A percentile compares a stretch with the other conserved stretches of the same genome.
phyloP scores from a whole-genome alignment of 331 rosid genomes.

The Rhamnella rubrinervis region DNA sequence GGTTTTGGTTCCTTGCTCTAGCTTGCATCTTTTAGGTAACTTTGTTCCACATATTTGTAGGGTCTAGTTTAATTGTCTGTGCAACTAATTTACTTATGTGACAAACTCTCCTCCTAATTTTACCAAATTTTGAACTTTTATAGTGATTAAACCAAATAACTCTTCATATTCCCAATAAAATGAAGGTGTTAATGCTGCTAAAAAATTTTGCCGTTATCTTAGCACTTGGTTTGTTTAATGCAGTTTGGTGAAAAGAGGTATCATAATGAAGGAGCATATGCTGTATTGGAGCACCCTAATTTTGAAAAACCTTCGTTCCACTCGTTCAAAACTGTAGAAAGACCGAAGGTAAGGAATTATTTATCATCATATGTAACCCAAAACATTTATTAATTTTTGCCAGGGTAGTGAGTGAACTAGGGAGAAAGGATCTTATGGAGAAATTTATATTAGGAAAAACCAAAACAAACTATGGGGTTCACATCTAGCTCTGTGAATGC shows the following conservation, averaged over 20 bases:
- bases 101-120: not conserved
- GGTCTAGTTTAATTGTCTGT: not conserved
- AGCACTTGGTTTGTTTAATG: slow-evolving; percentile 26
- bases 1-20: slow-evolving; percentile 44
- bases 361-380: slow-evolving; percentile 13
- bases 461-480: not conserved
- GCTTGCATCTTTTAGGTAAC: slow-evolving; percentile 1
- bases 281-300: slow-evolving; percentile 62
- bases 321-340: slow-evolving; percentile 64
- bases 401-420: slow-evolving; percentile 12
- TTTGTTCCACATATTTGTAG: slow-evolving; percentile 13
- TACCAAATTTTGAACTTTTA: not conserved
- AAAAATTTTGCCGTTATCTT: too few species aligned
- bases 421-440: slow-evolving; percentile 5
- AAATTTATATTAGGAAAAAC: slow-evolving; percentile 10
- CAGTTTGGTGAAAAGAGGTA: slow-evolving; percentile 68
- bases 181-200: too few species aligned
- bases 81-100: not conserved
- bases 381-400: slow-evolving; percentile 4
- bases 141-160: not conserved
- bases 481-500: not conserved
- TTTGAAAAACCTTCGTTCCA: slow-evolving; percentile 74
- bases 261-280: slow-evolving; percentile 81
- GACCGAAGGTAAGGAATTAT: slow-evolving; percentile 53
- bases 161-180: not conserved